Evolutionary conservation across 2,329 filamentous ascomycete species (phyloP).

Genomic region (Talaromyces sp.): DNA sequence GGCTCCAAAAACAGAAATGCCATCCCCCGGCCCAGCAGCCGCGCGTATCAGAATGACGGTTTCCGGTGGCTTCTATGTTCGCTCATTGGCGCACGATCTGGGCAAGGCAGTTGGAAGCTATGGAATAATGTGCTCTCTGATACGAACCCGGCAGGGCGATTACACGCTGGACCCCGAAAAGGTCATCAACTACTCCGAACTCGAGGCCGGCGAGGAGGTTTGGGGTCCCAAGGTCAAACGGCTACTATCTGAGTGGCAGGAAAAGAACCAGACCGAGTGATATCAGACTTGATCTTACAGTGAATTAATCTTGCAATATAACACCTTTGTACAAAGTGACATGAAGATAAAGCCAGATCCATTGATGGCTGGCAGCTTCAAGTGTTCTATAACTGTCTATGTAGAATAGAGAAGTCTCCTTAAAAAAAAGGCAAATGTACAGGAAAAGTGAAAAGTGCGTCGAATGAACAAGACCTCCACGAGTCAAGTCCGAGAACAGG

Average conservation of each 20-base stretch:
- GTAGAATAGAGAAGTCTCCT: not conserved
- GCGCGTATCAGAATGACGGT: slow-evolving; percentile 84
- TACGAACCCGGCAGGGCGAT: slow-evolving; percentile 73
- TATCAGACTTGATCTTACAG: not conserved
- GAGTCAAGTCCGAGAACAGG: not conserved
- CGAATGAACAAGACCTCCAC: not conserved
- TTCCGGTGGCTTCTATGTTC: slow-evolving; percentile 93
- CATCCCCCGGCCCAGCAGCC: slow-evolving; percentile 49
- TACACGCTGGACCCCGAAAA: slow-evolving; percentile 67
- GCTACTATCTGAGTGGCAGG: slow-evolving; percentile 51
- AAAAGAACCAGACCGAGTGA: slow-evolving; percentile 22
- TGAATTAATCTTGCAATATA: not conserved
- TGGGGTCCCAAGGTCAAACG: slow-evolving; percentile 72
- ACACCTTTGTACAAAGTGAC: not conserved
- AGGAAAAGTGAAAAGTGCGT: not conserved
- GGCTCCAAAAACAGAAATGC: slow-evolving; percentile 3
- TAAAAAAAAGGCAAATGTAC: not conserved
- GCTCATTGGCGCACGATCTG: slow-evolving; percentile 87
- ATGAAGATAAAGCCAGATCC: not conserved
- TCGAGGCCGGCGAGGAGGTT: slow-evolving; percentile 68
- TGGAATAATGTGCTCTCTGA: slow-evolving; percentile 79
- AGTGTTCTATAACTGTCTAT: not conserved
- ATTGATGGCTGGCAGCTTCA: not conserved
- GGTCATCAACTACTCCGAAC: slow-evolving; percentile 72
- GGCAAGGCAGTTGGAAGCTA: slow-evolving; percentile 76